Evolutionary conservation across 768 basidiomycete species (phyloP).

Genomic region (Pisolithus tinctorius): DNA sequence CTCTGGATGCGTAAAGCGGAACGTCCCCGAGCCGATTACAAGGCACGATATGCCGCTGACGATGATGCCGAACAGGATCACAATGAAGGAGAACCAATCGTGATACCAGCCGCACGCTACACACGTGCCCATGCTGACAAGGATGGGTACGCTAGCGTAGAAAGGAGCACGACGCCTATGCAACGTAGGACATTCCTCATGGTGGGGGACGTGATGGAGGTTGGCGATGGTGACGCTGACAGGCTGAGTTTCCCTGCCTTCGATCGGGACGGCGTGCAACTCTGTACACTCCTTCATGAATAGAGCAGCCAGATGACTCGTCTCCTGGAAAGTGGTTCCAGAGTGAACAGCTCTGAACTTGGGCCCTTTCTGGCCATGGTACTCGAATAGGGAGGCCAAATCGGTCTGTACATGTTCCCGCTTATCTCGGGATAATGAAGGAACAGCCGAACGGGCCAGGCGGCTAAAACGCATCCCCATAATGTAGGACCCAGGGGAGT

Average conservation of each 20-base stretch:
- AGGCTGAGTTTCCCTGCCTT: constrained; percentile 10
- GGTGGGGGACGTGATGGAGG: constrained; percentile 2
- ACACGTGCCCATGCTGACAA: constrained; percentile 17
- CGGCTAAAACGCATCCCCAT: constrained; percentile 16
- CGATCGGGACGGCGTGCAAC: background rate
- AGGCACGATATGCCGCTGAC: constrained; percentile 21
- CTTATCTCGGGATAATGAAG: too few relatives aligned
- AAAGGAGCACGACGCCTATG: constrained; percentile 5
- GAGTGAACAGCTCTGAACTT: constrained; percentile 20
- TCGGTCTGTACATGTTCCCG: too few relatives aligned
- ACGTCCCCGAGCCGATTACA: constrained; percentile 19
- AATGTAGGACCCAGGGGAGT: background rate
- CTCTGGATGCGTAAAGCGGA: constrained; percentile 8
- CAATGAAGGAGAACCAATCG: constrained; percentile 26
- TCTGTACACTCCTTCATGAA: constrained; percentile 15
- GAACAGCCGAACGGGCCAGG: too few relatives aligned
- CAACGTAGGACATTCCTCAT: background rate
- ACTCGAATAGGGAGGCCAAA: constrained; percentile 11
- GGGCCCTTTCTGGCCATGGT: constrained; percentile 23
- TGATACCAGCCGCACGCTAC: constrained; percentile 14
- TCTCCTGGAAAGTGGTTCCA: constrained; percentile 19
- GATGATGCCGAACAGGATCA: constrained; percentile 28
- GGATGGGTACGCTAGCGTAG: constrained; percentile 16
- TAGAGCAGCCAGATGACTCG: constrained; percentile 25
- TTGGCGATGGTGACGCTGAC: constrained; percentile 15